Conservation (phyloP, 257 asterid genomes). For the Gynochthodes officinalis region DNA sequence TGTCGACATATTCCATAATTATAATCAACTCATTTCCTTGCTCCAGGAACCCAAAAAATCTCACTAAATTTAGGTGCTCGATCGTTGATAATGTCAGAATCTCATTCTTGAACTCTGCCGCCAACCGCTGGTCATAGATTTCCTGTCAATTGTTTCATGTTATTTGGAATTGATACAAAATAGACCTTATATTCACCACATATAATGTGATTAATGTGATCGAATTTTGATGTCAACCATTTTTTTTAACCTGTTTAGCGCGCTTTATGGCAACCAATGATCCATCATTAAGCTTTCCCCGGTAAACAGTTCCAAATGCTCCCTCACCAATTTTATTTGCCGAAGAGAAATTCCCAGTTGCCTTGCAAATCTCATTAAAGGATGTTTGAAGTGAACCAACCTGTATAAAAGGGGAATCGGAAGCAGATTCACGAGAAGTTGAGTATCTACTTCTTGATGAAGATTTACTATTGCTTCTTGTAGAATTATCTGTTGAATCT, state of each 20-base stretch:
- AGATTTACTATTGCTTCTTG: conserved; percentile 28
- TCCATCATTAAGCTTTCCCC: conserved; percentile 47
- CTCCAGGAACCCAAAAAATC: conserved; percentile 56
- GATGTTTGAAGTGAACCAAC: conserved; percentile 24
- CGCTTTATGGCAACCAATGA: conserved; percentile 54
- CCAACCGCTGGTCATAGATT: conserved; percentile 28
- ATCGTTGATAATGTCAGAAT: conserved; percentile 51
- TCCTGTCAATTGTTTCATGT: conserved; percentile 33
- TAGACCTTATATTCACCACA: background rate
- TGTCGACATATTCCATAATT: conserved; percentile 56
- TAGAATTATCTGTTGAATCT: conserved; percentile 32
- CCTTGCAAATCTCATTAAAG: conserved; percentile 43
- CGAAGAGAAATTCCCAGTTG: conserved; percentile 50
- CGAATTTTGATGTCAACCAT: background rate
- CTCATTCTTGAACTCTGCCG: conserved; percentile 60
- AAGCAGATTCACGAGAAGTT: conserved; percentile 30
- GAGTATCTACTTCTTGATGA: conserved; percentile 27
- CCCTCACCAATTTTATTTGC: conserved; percentile 57
- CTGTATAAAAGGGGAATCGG: conserved; percentile 21
- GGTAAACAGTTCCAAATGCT: conserved; percentile 57
- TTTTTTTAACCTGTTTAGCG: conserved; percentile 39
- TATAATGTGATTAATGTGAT: background rate
- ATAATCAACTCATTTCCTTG: conserved; percentile 51
- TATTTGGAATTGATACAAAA: background rate
- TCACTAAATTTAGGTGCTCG: conserved; percentile 64